Percentiles rank a stretch among this genome's conserved stretches.
These are phyloP conservation scores for Prunus kanzakura DNA, from an alignment of 306 rosid species.

Conservation along the genomic window DNA sequence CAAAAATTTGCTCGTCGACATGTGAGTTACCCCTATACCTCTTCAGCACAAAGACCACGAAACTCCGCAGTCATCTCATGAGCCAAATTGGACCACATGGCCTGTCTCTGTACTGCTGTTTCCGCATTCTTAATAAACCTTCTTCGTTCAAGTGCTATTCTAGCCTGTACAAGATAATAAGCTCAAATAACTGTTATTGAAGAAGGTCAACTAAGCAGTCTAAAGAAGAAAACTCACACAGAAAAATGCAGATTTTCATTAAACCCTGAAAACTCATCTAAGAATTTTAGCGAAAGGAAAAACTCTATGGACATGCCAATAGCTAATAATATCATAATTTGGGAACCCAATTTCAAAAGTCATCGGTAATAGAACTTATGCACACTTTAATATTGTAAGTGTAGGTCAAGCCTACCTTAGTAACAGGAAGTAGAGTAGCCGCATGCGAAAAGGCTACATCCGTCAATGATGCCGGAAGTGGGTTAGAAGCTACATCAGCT, in stretches of 20 bases:
- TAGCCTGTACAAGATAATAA: slow-evolving; percentile 63
- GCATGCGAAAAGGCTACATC: slow-evolving; percentile 99
- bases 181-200: slow-evolving; percentile 19
- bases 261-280: background rate
- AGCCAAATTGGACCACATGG: slow-evolving; percentile 97
- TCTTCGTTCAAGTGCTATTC: slow-evolving; percentile 95
- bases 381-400: background rate
- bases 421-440: slow-evolving; percentile 95
- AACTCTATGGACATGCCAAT: no score
- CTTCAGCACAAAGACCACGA: slow-evolving; percentile 98
- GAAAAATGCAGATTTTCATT: background rate
- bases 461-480: slow-evolving; percentile 89
- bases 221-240: background rate
- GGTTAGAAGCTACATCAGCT: slow-evolving; percentile 80
- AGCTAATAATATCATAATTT: background rate
- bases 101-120: slow-evolving; percentile 91
- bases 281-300: background rate
- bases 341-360: background rate
- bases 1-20: slow-evolving; percentile 9
- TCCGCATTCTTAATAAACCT: slow-evolving; percentile 91
- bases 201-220: slow-evolving; percentile 21
- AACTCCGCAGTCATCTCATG: slow-evolving; percentile 99
- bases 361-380: background rate
- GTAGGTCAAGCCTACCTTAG: slow-evolving; percentile 54
- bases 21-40: slow-evolving; percentile 47